Base-by-base conservation (phyloP, 495 filamentous ascomycete genomes). In the Aspergillus sclerotiicarbonarius region DNA sequence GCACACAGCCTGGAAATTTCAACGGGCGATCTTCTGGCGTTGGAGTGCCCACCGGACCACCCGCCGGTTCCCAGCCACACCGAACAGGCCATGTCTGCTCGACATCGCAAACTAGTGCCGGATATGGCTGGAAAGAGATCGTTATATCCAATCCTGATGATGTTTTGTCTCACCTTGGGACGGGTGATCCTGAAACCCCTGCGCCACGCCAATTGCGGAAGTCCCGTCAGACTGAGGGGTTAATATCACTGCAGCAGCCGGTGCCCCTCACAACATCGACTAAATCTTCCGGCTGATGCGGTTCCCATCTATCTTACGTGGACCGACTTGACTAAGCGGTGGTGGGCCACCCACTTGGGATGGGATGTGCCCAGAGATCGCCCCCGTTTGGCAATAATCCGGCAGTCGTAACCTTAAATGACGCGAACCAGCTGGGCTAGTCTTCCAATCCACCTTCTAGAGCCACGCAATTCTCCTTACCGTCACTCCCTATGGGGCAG, bases 1-100 rank as follows among this genome's bases (percentile, higher is more conserved):
- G 52, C 25, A 21, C 25, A 20, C 15, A 45, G 19, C 16, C 52
- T 45, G 18, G 2, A 12, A 46, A 45, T 31, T 49, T 16, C 12
- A 54, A 54, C 20, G 39, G 52, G 39, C 52, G 39, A 54, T 54
- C 37, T 37, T n/a, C 20, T 44, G 10, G 52, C 25, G 30, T 21
- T 7, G 18, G 46, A 20, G 29, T 50, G 12, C 21, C 46, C 33
- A 35, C 33, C 33, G 13, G 9, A 35, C 46, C 47, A 29, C 21
- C 13, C 4, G 10, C 25, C 20, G 10, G 9, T 15, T 3, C 25
- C 25, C 25, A 33, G 48, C 48, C 48, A 51, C 48, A 29, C 32
- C 47, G 44, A 25, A 25, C 25, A 25, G 25, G 13, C 37, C 37
- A 41, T 12, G 12, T 12, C 37, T 41, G 37, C 37, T n/a, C 37